Percentiles rank a stretch among this genome's conserved stretches.
These are phyloP conservation scores for Dictyostelium citrinum DNA, from an alignment of 78 protist genomes.

Conservation along the genomic window DNA sequence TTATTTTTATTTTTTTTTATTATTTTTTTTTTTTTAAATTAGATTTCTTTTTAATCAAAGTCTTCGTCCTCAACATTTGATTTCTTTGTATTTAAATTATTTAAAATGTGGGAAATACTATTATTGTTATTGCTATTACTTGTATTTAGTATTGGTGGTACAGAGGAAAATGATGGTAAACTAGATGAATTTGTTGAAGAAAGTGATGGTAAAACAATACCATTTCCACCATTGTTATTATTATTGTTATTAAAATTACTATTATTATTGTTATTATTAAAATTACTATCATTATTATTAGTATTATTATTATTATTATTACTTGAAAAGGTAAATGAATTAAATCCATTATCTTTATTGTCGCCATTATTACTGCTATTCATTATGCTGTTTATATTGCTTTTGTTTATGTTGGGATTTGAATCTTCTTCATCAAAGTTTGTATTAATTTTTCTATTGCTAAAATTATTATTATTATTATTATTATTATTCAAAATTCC, in stretches of 20 bases:
- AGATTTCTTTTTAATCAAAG: not conserved
- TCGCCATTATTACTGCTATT: not conserved
- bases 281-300: not conserved
- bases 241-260: not conserved
- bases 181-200: not conserved
- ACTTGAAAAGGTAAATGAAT: not conserved
- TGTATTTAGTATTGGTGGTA: not conserved
- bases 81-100: not conserved
- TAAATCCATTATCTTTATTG: not conserved
- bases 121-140: not conserved
- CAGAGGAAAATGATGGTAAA: not conserved
- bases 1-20: not conserved
- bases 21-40: not conserved
- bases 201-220: not conserved
- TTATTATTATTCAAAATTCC: not conserved
- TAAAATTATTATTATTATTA: not conserved
- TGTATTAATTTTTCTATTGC: not conserved
- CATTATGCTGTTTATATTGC: not conserved
- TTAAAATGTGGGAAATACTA: constrained; percentile 25
- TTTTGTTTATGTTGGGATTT: not conserved
- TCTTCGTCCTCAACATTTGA: constrained; percentile 1
- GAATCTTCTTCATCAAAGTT: not conserved
- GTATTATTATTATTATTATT: not conserved
- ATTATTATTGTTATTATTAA: not conserved
- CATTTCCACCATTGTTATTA: not conserved